Evolutionary conservation across 1,139 yeast genomes (phyloP), one percentile per base, ranked within the genome.

Genomic region (Pneumocystis sp.): DNA sequence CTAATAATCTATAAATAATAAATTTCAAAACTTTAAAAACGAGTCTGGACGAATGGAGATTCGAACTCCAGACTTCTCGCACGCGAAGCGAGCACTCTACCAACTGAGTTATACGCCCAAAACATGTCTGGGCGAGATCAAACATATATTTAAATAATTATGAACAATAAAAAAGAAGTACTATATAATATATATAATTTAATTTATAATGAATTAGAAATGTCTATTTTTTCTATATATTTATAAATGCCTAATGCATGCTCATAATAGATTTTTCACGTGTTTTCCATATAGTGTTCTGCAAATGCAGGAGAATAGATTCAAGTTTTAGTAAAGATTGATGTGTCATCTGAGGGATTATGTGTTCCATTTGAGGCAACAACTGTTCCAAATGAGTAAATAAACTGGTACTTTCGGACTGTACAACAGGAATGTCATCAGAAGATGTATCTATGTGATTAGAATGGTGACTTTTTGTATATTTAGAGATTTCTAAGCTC

Each of bases 41-140:
- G n/a, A n/a, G n/a, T n/a, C n/a, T 50, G 57, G 57, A 50, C 57
- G 57, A 25, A 50, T 50, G 57, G 57, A 50, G 57, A 50, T 50
- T 50, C 34, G 57, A 50, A 50, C 57, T 50, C 57, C 57, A 50
- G 57, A 50, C 57, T 50, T 50, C 57, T 15, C 57, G 57, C 57
- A 50, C 15, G 57, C 57, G 57, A 50, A 50, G 57, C 57, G 57
- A 50, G 57, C 57, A 50, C 57, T 50, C 57, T 50, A 50, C 57
- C 57, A 50, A 50, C 57, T 50, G 57, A 50, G 57, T 50, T 50
- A 50, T 50, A 25, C 57, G 57, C 57, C 57, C 57, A 25, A 6
- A 6, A 2, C 3, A 12, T 44, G 25, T 17, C 8, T 6, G 25
- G 19, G 12, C 56, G 34, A 31, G 4, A 5, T 5, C 5, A 31